Percentiles rank a stretch among this genome's conserved stretches.
Evolutionary conservation across 441 rosid genomes (phyloP).

Genomic region (Mallotus repandus): DNA sequence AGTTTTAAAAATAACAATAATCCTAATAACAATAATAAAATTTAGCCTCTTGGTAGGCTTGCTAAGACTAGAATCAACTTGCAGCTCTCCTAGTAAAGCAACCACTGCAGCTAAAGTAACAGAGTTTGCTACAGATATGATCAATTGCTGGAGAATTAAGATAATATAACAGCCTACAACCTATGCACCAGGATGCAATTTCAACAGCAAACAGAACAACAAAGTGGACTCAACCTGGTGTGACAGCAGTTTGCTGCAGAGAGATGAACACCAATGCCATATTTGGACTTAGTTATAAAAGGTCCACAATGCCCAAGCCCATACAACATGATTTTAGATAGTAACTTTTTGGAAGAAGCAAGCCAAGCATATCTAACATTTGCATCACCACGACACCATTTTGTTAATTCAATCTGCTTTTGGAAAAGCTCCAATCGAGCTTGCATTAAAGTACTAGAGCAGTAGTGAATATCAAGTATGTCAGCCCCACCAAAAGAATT

Average conservation of each 20-base stretch:
- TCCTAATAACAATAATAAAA: neutral
- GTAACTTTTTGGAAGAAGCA: slow-evolving; percentile 54
- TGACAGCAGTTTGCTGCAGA: slow-evolving; percentile 52
- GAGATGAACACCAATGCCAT: slow-evolving; percentile 87
- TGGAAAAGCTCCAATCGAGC: slow-evolving; percentile 68
- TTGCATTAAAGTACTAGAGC: slow-evolving; percentile 44
- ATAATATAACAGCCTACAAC: neutral
- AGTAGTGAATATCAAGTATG: slow-evolving; percentile 42
- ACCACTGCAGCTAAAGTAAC: neutral
- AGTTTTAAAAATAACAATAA: neutral
- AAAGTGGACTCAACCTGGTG: slow-evolving; percentile 47
- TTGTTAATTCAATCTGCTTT: slow-evolving; percentile 72
- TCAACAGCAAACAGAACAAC: slow-evolving; percentile 1
- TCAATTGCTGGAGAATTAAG: neutral
- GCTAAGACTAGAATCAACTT: neutral
- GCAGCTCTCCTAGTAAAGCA: neutral
- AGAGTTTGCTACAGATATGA: neutral
- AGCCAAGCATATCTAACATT: slow-evolving; percentile 91
- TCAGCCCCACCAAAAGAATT: slow-evolving; percentile 39
- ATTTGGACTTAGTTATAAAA: slow-evolving; percentile 45
- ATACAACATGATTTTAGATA: slow-evolving; percentile 41
- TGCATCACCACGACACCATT: slow-evolving; percentile 70
- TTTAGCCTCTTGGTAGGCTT: slow-evolving; percentile 8
- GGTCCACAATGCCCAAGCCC: slow-evolving; percentile 76
- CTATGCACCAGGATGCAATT: neutral